These are phyloP conservation scores for Osmozyma mogii DNA, from an alignment of 805 yeast genomes.

Conservation along the genomic window DNA sequence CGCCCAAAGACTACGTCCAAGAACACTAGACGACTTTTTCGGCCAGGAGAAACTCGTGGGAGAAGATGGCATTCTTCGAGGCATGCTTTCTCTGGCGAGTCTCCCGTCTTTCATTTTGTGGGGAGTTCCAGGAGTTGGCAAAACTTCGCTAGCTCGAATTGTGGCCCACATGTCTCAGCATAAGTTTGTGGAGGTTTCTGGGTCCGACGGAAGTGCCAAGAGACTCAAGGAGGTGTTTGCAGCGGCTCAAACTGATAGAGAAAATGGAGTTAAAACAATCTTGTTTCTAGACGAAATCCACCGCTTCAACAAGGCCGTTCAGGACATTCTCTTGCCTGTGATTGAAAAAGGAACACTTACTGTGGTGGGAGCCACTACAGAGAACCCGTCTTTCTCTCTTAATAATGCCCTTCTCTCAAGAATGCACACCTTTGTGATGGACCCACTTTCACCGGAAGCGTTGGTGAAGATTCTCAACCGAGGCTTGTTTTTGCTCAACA, in stretches of 20 bases:
- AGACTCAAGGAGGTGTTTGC: slow-evolving; percentile 27
- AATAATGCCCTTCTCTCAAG: slow-evolving; percentile 37
- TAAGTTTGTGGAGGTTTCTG: slow-evolving; percentile 33
- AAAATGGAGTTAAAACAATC: slow-evolving; percentile 22
- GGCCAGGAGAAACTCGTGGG: slow-evolving; percentile 38
- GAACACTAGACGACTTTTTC: slow-evolving; percentile 27
- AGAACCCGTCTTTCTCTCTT: slow-evolving; percentile 49
- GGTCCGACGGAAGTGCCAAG: slow-evolving; percentile 31
- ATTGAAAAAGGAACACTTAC: slow-evolving; percentile 33
- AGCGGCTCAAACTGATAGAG: slow-evolving; percentile 31
- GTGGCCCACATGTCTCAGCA: slow-evolving; percentile 24
- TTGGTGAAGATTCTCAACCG: slow-evolving; percentile 26
- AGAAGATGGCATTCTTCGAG: slow-evolving; percentile 27
- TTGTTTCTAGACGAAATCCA: slow-evolving; percentile 38
- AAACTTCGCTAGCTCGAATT: slow-evolving; percentile 35
- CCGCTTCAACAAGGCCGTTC: slow-evolving; percentile 36
- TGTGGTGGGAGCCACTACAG: slow-evolving; percentile 45
- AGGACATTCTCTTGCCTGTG: slow-evolving; percentile 34
- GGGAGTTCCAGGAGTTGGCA: slow-evolving; percentile 41
- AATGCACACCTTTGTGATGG: slow-evolving; percentile 39
- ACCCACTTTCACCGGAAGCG: slow-evolving; percentile 25
- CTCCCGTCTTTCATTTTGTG: slow-evolving; percentile 36
- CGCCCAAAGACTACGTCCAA: slow-evolving; percentile 35
- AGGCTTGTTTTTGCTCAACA: slow-evolving; percentile 43
- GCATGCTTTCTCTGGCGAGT: slow-evolving; percentile 23